phyloP scores from a whole-genome alignment of 2,329 filamentous ascomycete genomes.

The Fusarium sp. region DNA sequence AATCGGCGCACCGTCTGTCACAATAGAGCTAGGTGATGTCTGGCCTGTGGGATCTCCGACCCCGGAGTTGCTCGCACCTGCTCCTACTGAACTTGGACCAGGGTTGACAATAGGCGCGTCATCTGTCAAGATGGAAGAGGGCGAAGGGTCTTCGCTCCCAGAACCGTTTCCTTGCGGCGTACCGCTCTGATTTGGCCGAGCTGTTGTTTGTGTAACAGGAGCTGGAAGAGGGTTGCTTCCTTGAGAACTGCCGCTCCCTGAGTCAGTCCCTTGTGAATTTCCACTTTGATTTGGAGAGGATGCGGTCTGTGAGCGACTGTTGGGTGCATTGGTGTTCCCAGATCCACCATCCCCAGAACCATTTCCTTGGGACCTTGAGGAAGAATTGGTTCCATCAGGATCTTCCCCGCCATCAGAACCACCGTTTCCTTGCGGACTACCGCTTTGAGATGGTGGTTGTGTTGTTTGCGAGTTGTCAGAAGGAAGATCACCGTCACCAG shows the following conservation, averaged over 20 bases:
- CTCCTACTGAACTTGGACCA: background rate
- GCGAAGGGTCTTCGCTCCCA: background rate
- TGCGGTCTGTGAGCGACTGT: background rate
- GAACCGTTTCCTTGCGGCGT: background rate
- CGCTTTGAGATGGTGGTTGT: background rate
- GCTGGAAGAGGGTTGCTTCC: no score
- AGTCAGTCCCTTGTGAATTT: constrained; percentile 1
- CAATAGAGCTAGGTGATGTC: background rate
- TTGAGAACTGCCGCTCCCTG: background rate
- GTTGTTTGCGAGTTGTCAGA: background rate
- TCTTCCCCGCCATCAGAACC: background rate
- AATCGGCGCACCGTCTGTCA: constrained; percentile 11
- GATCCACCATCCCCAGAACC: constrained; percentile 2
- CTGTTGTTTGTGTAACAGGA: background rate
- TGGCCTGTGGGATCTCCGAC: background rate
- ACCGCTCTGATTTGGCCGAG: background rate
- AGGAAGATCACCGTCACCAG: background rate
- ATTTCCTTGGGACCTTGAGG: constrained; percentile 5
- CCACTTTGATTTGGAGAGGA: background rate
- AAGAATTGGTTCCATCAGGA: background rate
- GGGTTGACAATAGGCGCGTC: constrained; percentile 17
- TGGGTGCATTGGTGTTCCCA: background rate
- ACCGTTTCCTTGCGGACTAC: constrained; percentile 1
- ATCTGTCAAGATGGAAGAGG: constrained; percentile 1
- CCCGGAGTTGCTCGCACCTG: background rate